phyloP scores from a whole-genome alignment of 2,329 filamentous ascomycete genomes.

The Zasmidium angulare region DNA sequence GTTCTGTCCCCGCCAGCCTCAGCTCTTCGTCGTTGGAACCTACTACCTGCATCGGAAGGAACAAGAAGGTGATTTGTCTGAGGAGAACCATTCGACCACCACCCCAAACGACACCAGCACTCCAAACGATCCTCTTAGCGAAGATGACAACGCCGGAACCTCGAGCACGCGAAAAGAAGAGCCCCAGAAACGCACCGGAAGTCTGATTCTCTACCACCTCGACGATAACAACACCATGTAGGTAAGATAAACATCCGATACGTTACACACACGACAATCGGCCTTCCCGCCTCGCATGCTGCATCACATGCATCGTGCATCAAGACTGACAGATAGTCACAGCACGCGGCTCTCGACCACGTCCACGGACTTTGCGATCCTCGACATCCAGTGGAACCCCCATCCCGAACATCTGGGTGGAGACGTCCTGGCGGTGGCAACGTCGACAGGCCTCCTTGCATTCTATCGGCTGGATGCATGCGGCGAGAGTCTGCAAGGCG shows the following conservation, averaged over 20 bases:
- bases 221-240: slow-evolving; percentile 54
- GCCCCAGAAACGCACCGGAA: slow-evolving; percentile 61
- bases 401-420: slow-evolving; percentile 29
- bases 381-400: slow-evolving; percentile 81
- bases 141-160: slow-evolving; percentile 15
- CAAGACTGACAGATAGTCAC: slow-evolving; percentile 16
- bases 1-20: slow-evolving; percentile 62
- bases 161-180: neutral
- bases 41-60: slow-evolving; percentile 67
- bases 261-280: no score
- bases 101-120: no score
- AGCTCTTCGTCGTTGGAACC: slow-evolving; percentile 77
- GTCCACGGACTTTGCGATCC: slow-evolving; percentile 44
- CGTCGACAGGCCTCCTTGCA: slow-evolving; percentile 70
- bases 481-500: no score
- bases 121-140: neutral
- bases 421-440: slow-evolving; percentile 68
- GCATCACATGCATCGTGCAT: neutral
- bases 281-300: neutral
- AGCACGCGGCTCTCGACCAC: slow-evolving; percentile 22
- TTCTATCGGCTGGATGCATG: slow-evolving; percentile 55
- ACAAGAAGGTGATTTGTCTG: slow-evolving; percentile 3
- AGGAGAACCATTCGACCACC: neutral
- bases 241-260: slow-evolving; percentile 38
- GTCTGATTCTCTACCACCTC: slow-evolving; percentile 66